Conservation (phyloP, 176 grass and related monocot genomes). For the Dendrocalamus sinicus region DNA sequence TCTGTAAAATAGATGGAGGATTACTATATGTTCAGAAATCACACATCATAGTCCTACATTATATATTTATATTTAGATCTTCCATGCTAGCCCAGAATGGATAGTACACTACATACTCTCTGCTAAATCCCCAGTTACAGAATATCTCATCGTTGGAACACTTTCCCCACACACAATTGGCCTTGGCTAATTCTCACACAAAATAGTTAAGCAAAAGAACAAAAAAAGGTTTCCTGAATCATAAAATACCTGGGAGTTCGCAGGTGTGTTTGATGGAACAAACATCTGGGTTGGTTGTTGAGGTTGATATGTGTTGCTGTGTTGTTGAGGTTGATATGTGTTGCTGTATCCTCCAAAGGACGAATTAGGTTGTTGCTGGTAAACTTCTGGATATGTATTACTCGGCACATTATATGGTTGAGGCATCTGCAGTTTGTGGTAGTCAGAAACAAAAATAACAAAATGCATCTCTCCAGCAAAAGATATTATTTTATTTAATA, state of each 20-base stretch:
- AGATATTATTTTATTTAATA: constrained; percentile 21
- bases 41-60: constrained; percentile 14
- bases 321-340: constrained; percentile 61
- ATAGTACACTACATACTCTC: background rate
- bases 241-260: constrained; percentile 63
- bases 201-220: background rate
- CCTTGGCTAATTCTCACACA: constrained; percentile 14
- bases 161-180: background rate
- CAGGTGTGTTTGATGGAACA: constrained; percentile 59
- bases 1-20: background rate
- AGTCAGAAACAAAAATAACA: constrained; percentile 34
- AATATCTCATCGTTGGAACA: background rate
- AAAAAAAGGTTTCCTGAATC: constrained; percentile 8
- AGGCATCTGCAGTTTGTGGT: constrained; percentile 39
- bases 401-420: constrained; percentile 48
- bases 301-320: constrained; percentile 72
- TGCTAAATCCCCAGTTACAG: background rate
- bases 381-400: constrained; percentile 56
- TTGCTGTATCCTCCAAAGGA: constrained; percentile 62
- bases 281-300: constrained; percentile 64
- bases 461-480: constrained; percentile 22
- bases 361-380: constrained; percentile 52
- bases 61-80: constrained; percentile 12
- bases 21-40: constrained; percentile 9
- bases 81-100: constrained; percentile 8